Conservation (phyloP, 495 filamentous ascomycete genomes). For the Daldinia vernicosa region DNA sequence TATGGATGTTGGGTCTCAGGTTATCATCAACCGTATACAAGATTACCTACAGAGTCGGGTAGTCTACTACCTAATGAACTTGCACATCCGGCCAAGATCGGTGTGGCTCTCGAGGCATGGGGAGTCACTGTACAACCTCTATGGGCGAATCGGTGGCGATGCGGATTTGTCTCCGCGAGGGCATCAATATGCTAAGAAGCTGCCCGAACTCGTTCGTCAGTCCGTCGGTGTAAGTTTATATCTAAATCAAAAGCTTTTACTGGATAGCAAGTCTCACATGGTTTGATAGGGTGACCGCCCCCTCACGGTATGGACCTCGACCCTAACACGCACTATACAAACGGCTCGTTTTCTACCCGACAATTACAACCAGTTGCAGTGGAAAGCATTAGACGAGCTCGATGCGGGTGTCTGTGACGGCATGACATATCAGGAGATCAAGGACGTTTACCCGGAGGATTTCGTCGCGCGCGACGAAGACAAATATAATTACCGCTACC, state of each 20-base stretch:
- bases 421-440: constrained; percentile 92
- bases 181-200: constrained; percentile 80
- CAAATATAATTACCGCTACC: constrained; percentile 99
- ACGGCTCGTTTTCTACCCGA: constrained; percentile 82
- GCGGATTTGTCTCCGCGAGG: constrained; percentile 86
- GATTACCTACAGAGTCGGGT: constrained; percentile 96
- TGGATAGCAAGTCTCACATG: constrained; percentile 17
- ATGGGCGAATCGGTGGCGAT: constrained; percentile 90
- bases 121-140: constrained; percentile 89
- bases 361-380: constrained; percentile 89
- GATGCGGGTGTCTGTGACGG: constrained; percentile 97
- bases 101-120: constrained; percentile 99
- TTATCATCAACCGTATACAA: constrained; percentile 96
- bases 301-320: constrained; percentile 97
- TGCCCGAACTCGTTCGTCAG: constrained; percentile 81
- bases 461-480: constrained; percentile 94
- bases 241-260: background rate
- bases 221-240: constrained; percentile 73
- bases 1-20: constrained; percentile 92
- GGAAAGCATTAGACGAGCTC: constrained; percentile 98
- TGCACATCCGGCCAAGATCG: constrained; percentile 95
- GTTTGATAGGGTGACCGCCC: constrained; percentile 66
- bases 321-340: constrained; percentile 88
- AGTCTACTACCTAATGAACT: constrained; percentile 97
- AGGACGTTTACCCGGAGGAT: constrained; percentile 88